Conservation (phyloP, 352 stramenopile genomes). For the Blastocystis sp. region DNA sequence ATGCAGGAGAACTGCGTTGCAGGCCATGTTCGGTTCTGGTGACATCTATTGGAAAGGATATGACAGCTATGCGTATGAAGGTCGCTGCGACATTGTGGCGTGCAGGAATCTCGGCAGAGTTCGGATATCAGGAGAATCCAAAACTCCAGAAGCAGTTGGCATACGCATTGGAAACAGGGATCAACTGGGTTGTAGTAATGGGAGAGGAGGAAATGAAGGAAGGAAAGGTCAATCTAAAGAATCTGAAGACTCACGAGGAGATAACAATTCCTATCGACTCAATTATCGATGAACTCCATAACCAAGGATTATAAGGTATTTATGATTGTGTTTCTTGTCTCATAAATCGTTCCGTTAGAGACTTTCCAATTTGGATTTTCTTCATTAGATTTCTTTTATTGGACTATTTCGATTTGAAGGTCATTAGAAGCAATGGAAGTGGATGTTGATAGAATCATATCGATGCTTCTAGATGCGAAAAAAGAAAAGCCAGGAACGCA, state of each 20-base stretch:
- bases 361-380: background rate
- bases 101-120: slow-evolving; percentile 89
- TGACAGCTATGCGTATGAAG: slow-evolving; percentile 76
- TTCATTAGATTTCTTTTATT: too few relatives aligned
- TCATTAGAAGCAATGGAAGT: slow-evolving; percentile 24
- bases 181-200: slow-evolving; percentile 93
- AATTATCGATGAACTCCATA: slow-evolving; percentile 46
- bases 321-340: slow-evolving; percentile 22
- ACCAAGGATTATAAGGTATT: slow-evolving; percentile 46
- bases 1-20: slow-evolving; percentile 12
- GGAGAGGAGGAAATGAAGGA: slow-evolving; percentile 90
- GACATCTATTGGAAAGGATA: slow-evolving; percentile 80
- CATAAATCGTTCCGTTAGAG: background rate
- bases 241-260: slow-evolving; percentile 88
- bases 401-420: background rate
- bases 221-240: slow-evolving; percentile 90
- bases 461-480: slow-evolving; percentile 77
- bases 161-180: slow-evolving; percentile 87
- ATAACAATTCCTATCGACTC: slow-evolving; percentile 69
- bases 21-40: slow-evolving; percentile 80
- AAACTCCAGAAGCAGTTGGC: slow-evolving; percentile 94
- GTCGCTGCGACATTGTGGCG: slow-evolving; percentile 75
- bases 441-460: slow-evolving; percentile 77
- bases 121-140: slow-evolving; percentile 88
- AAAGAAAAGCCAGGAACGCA: slow-evolving; percentile 80